Evolutionary conservation across 1,284 basidiomycete genomes (phyloP).

Genomic region (Leccinum fuscescens): DNA sequence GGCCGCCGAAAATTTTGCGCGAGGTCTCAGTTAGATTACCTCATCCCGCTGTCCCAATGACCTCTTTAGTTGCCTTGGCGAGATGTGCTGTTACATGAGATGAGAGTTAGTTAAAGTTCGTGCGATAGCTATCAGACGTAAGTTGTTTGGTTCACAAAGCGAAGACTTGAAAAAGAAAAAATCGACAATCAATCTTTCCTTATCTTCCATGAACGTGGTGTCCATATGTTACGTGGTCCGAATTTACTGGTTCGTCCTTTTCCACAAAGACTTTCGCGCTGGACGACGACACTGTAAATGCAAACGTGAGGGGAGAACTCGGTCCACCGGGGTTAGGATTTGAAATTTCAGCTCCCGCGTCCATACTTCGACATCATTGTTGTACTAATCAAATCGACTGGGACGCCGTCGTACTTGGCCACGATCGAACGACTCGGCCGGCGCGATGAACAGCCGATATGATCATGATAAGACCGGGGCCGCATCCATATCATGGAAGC

Average conservation of each 20-base stretch:
- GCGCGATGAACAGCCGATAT: neutral
- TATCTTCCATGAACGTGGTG: constrained; percentile 4
- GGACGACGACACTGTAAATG: neutral
- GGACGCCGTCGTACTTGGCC: constrained; percentile 2
- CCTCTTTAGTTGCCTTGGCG: neutral
- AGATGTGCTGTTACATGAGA: neutral
- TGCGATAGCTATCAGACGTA: constrained; percentile 10
- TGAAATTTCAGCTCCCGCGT: neutral
- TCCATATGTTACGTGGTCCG: neutral
- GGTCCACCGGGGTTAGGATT: neutral
- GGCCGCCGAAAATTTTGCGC: neutral
- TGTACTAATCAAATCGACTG: constrained; percentile 3
- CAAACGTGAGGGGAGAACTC: neutral
- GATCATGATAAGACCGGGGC: constrained; percentile 6
- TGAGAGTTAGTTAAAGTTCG: constrained; percentile 6
- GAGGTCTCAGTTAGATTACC: constrained; percentile 13
- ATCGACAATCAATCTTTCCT: neutral
- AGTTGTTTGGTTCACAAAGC: constrained; percentile 3
- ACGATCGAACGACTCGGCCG: neutral
- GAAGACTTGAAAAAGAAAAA: neutral
- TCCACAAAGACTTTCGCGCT: neutral
- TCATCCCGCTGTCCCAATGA: constrained; percentile 3
- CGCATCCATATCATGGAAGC: constrained; percentile 7
- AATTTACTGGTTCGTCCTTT: neutral
- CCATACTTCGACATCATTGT: neutral